Conservation (phyloP, 108 stramenopile genomes). For the Cyclotella atomus region DNA sequence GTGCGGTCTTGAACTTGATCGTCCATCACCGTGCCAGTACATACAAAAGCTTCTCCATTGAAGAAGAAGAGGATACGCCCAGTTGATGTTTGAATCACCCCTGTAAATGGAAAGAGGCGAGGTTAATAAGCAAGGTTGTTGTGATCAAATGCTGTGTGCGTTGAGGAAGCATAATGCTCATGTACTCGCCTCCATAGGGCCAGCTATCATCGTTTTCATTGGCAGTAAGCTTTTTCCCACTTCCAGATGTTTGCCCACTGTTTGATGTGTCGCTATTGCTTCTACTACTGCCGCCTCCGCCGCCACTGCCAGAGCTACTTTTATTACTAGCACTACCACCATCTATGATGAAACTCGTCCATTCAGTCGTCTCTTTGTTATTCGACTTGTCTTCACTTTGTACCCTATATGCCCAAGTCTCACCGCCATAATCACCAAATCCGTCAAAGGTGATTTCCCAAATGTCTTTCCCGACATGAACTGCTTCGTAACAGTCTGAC, state of each 20-base stretch:
- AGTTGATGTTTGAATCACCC: constrained; percentile 30
- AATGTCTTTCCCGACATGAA: constrained; percentile 18
- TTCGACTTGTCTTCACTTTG: constrained; percentile 2
- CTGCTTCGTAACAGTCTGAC: constrained; percentile 5
- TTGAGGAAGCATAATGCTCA: neutral
- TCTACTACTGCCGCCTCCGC: neutral
- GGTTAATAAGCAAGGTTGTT: no score
- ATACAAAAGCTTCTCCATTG: constrained; percentile 34
- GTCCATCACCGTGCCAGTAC: constrained; percentile 43
- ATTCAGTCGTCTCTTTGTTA: constrained; percentile 22
- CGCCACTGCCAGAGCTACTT: no score
- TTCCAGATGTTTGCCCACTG: no score
- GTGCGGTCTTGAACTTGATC: constrained; percentile 29
- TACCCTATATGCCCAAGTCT: constrained; percentile 21
- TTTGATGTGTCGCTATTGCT: neutral
- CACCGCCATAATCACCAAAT: constrained; percentile 19
- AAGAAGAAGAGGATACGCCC: constrained; percentile 54
- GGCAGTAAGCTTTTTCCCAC: constrained; percentile 1
- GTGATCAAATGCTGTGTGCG: no score
- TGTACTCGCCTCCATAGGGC: constrained; percentile 35
- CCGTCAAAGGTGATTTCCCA: constrained; percentile 38
- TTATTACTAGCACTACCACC: neutral
- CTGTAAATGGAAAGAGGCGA: no score
- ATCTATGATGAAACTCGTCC: constrained; percentile 26
- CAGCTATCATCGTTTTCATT: constrained; percentile 26